These are phyloP conservation scores for Boletellus sp. DNA, from an alignment of 1,284 basidiomycete species.

Conservation along the genomic window DNA sequence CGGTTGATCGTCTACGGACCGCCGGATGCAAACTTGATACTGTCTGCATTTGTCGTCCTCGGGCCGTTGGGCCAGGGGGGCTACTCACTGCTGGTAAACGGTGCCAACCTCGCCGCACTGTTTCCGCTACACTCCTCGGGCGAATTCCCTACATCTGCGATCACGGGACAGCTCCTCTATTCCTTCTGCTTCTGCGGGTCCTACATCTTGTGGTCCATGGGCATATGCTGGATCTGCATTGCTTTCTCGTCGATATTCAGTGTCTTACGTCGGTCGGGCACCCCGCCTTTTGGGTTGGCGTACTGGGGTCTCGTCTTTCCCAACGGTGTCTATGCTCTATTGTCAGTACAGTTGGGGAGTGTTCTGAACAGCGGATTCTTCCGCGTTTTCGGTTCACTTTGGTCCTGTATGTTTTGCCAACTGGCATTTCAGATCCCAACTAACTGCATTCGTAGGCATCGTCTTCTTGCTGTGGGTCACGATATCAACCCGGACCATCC, in stretches of 20 bases:
- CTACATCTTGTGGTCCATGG: constrained; percentile 44
- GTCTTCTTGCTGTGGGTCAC: constrained; percentile 47
- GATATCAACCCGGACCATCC: constrained; percentile 40
- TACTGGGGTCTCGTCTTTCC: constrained; percentile 54
- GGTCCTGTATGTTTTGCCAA: constrained; percentile 28
- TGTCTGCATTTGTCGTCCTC: constrained; percentile 48
- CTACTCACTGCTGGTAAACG: constrained; percentile 54
- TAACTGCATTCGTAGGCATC: constrained; percentile 26
- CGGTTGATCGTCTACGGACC: constrained; percentile 41
- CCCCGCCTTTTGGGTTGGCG: constrained; percentile 39
- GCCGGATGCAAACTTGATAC: constrained; percentile 41
- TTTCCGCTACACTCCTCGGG: constrained; percentile 37
- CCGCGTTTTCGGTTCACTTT: constrained; percentile 37
- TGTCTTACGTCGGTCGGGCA: constrained; percentile 24
- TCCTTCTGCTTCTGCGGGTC: constrained; percentile 40
- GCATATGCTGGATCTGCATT: constrained; percentile 43
- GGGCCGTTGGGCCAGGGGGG: constrained; percentile 45
- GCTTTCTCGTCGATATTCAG: constrained; percentile 35
- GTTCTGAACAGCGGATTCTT: constrained; percentile 47
- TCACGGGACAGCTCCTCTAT: constrained; percentile 38
- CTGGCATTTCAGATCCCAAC: neutral
- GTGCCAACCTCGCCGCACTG: constrained; percentile 40
- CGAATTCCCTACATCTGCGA: constrained; percentile 30
- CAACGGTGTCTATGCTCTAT: constrained; percentile 46
- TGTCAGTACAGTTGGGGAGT: constrained; percentile 43